Evolutionary conservation across 2,329 filamentous ascomycete genomes (phyloP), one percentile per base, ranked within the genome.

Genomic region (Ceratocystis cacaofunesta): DNA sequence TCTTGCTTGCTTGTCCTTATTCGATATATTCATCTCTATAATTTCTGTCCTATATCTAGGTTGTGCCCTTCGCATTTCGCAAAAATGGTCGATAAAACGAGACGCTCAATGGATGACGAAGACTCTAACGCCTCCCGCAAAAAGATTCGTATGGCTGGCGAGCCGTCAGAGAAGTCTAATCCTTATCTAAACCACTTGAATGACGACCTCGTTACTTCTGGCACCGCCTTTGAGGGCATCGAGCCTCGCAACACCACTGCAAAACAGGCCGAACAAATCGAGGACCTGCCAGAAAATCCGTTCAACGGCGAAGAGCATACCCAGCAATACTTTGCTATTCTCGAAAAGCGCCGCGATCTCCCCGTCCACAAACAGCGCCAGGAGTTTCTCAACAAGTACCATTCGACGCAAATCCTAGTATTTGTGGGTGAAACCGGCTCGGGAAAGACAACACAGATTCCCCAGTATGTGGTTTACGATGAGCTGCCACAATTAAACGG

Each of bases 341-440:
- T 99, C 71, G 84, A 92, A 77, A 84, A 83, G 65, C 83, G 94
- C 70, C 85, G 92, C 73, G 87, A 91, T 71, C 82, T 99, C 68
- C 94, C 94, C 15, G 94, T 99, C 55, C 87, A 95, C 76, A 87
- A 90, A 73, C 94, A 99, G 76, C 86, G 89, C 75, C 85, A 94
- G 76, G 94, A 99, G 74, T 99, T 99, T 74, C 82, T 99, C 68
- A 80, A 92, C 73, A 84, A 95, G 72, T 99, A 95, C 77, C 95
- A 99, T 72, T 85, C 88, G 71, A 90, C 87, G 28, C 94, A 99
- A 77, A 96, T 99, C 70, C 85, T 99, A 68, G 94, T 99, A 72
- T 96, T 99, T 72, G 94, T 99, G 69, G 94, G 94, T 79, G 94
- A 99, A 80, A 99, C 94, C 7, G 94, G 95, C 84, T 99, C 94